phyloP scores from a whole-genome alignment of 371 early-diverging fungal genomes.

The Massospora cicadina region DNA sequence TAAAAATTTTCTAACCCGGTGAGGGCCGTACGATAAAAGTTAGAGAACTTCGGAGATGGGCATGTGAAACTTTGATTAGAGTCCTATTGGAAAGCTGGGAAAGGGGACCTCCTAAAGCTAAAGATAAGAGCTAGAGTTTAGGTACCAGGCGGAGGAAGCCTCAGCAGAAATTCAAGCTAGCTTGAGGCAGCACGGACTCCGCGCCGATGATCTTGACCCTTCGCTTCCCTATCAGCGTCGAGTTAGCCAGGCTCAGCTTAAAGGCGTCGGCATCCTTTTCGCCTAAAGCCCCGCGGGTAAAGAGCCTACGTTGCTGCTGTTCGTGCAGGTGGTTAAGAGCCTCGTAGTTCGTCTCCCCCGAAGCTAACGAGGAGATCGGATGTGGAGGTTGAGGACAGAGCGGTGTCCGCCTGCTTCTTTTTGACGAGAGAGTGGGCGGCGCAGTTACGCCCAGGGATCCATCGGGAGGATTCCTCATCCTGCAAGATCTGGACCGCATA shows the following conservation, averaged over 20 bases:
- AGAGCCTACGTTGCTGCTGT: neutral
- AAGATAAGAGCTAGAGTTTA: too few relatives aligned
- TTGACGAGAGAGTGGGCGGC: neutral
- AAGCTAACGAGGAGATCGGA: neutral
- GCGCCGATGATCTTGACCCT: constrained; percentile 7
- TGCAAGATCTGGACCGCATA: constrained; percentile 40
- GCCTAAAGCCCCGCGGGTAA: constrained; percentile 1
- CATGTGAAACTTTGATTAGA: too few relatives aligned
- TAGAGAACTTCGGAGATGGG: too few relatives aligned
- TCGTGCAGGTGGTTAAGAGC: neutral
- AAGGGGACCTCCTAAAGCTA: too few relatives aligned
- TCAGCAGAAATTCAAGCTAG: neutral
- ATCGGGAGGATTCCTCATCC: constrained; percentile 26
- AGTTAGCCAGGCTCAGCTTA: constrained; percentile 8
- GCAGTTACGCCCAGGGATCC: constrained; percentile 15
- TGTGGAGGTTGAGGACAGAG: neutral
- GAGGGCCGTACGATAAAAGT: too few relatives aligned
- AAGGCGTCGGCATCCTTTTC: neutral
- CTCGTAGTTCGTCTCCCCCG: neutral
- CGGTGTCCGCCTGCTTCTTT: neutral
- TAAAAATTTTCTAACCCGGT: too few relatives aligned
- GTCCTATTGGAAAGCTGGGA: too few relatives aligned
- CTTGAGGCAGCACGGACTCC: neutral
- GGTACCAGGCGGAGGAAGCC: neutral
- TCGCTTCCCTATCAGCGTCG: neutral